A percentile compares a stretch with the other conserved stretches of the same genome.
Evolutionary conservation across 805 yeast genomes (phyloP).

Genomic region (Hanseniaspora pseudoguilliermondii): DNA sequence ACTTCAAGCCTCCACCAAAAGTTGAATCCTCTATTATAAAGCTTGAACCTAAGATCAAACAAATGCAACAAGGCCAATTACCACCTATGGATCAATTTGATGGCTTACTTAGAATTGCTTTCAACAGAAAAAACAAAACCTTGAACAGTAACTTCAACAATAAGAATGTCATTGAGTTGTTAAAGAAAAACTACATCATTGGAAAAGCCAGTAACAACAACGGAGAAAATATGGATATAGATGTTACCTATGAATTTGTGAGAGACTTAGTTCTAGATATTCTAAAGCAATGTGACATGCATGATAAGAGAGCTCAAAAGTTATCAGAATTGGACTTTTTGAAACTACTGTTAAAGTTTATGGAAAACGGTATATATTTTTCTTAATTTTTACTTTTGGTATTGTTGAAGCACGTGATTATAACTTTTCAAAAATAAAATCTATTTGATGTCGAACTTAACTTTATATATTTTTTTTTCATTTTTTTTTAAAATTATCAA

Average conservation of each 20-base stretch:
- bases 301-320: constrained; percentile 82
- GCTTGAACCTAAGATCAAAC: constrained; percentile 79
- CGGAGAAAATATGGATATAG: constrained; percentile 22
- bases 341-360: constrained; percentile 77
- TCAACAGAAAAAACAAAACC: constrained; percentile 87
- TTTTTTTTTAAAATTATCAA: neutral
- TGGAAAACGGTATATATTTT: constrained; percentile 93
- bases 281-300: constrained; percentile 61
- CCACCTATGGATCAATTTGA: constrained; percentile 78
- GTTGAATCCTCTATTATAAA: constrained; percentile 95
- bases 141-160: constrained; percentile 87
- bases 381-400: constrained; percentile 35
- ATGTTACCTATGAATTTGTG: constrained; percentile 33
- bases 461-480: neutral
- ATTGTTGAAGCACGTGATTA: neutral
- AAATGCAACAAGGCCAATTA: constrained; percentile 9
- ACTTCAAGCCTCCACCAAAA: constrained; percentile 96
- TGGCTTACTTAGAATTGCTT: constrained; percentile 79
- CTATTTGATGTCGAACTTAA: neutral
- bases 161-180: constrained; percentile 58
- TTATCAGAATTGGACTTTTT: constrained; percentile 92
- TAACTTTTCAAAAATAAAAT: neutral
- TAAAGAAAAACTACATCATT: constrained; percentile 80
- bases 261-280: constrained; percentile 63
- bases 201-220: constrained; percentile 40